These are phyloP conservation scores for Colletotrichum agaves DNA, from an alignment of 2,329 filamentous ascomycete genomes.

Conservation along the genomic window DNA sequence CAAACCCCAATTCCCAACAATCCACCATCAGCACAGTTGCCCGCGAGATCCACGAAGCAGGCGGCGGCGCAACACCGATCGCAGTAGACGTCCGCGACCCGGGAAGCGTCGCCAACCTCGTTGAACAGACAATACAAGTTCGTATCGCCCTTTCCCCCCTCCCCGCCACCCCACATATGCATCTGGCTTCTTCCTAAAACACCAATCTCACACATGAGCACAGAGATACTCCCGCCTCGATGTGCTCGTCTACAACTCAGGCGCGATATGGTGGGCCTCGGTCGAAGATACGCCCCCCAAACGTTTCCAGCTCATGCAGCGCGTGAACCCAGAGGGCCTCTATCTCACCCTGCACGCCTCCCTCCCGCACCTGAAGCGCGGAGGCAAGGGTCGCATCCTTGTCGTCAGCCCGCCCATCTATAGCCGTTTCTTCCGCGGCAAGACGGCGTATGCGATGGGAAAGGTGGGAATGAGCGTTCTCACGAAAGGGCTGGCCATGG, in stretches of 20 bases:
- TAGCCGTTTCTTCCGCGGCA: slow-evolving; percentile 84
- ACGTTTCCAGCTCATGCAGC: slow-evolving; percentile 80
- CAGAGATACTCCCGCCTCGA: slow-evolving; percentile 73
- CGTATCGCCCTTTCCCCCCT: slow-evolving; percentile 11
- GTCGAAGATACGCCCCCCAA: slow-evolving; percentile 78
- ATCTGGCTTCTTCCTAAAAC: not conserved
- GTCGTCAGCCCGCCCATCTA: slow-evolving; percentile 89
- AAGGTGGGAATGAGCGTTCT: slow-evolving; percentile 87
- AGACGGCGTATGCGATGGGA: slow-evolving; percentile 83
- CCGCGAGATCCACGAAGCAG: slow-evolving; percentile 75
- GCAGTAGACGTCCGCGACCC: slow-evolving; percentile 76
- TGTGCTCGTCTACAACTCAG: slow-evolving; percentile 83
- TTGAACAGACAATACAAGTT: slow-evolving; percentile 65
- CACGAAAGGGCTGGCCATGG: slow-evolving; percentile 85
- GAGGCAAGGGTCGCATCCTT: slow-evolving; percentile 72
- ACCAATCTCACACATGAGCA: not conserved
- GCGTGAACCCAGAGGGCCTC: slow-evolving; percentile 78
- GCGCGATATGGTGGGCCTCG: slow-evolving; percentile 86
- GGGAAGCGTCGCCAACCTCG: slow-evolving; percentile 68
- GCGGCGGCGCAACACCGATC: slow-evolving; percentile 73
- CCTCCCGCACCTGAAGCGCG: slow-evolving; percentile 70
- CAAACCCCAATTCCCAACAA: slow-evolving; percentile 77
- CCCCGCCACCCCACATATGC: not conserved
- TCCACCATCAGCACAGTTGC: slow-evolving; percentile 86
- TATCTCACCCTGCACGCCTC: slow-evolving; percentile 77